Evolutionary conservation across 1,284 basidiomycete genomes (phyloP).

Genomic region (Naganishia sp.): DNA sequence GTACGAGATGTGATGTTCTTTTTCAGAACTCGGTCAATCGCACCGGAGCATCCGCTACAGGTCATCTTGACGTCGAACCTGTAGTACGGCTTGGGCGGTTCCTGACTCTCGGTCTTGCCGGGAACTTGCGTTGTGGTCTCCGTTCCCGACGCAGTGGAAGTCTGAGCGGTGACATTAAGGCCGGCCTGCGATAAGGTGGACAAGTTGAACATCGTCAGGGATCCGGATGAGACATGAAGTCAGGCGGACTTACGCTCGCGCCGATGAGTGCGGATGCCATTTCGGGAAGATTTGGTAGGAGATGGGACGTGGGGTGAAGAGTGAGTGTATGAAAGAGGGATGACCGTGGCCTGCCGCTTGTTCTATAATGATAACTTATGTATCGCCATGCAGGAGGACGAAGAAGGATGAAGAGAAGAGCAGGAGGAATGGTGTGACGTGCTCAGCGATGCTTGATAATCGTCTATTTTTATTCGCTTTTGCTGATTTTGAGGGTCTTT

Average conservation of each 20-base stretch:
- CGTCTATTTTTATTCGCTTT: background rate
- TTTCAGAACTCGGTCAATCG: constrained; percentile 50
- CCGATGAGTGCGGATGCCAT: constrained; percentile 27
- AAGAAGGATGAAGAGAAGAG: background rate
- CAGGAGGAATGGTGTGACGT: background rate
- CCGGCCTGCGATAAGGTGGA: constrained; percentile 6
- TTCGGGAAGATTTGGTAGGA: background rate
- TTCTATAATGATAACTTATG: too few species aligned
- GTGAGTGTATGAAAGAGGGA: background rate
- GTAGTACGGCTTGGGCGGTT: constrained; percentile 47
- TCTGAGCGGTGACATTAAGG: background rate
- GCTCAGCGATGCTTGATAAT: background rate
- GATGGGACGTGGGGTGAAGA: background rate
- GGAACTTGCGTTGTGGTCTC: constrained; percentile 24
- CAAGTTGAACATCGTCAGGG: background rate
- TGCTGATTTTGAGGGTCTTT: background rate
- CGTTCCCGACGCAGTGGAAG: constrained; percentile 9
- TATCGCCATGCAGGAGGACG: too few species aligned
- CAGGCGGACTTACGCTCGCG: constrained; percentile 15
- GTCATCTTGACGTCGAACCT: constrained; percentile 54
- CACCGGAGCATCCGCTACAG: constrained; percentile 53
- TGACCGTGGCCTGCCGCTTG: background rate
- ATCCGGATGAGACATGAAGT: background rate
- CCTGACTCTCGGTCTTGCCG: background rate
- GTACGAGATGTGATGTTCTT: constrained; percentile 51